Evolutionary conservation across 2,329 filamentous ascomycete genomes (phyloP), one percentile per base, ranked within the genome.

Genomic region (Aulographum hederae): DNA sequence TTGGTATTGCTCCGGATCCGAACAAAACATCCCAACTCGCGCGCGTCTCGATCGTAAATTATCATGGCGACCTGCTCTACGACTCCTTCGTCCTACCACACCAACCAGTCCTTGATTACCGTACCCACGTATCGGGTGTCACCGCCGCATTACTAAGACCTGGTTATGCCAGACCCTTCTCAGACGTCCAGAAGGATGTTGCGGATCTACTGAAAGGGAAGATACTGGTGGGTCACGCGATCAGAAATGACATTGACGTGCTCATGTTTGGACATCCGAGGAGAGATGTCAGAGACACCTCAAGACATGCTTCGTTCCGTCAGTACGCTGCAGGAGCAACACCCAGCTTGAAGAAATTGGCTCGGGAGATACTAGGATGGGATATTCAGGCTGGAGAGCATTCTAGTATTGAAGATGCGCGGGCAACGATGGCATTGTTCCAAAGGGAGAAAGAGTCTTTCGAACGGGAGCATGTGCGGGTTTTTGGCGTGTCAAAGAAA

Each of bases 11-110:
- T 0, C 53, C 69, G 4, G 51, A 56, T 25, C 59, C 69, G 3
- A 71, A 71, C 31, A 63, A 75, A 39, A 68, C 73, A 46, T 84
- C 81, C 21, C 73, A 73, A 0, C 68, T 98, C 28, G 89, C 89
- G 1, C 71, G 89, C 29, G 81, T 86, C 34, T 92, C 80, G 47
- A 60, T 92, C 12, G 85, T 94, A 42, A 92, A 95, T 53, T 98
- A 85, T 53, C 82, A 94, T 49, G 85, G 85, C 13, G 69, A 78
- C 18, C 82, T 93, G 52, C 60, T 98, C 28, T 94, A 95, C 64
- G 89, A 98, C 58, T 86, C 80, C 10, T 95, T 78, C 47, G 89
- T 95, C 6, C 68, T 69, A 33, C 78, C 81, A 1, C 71, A 72
- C 36, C 74, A 84, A 46, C 62, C 60, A 34, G 80, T 98, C 2